Base-by-base conservation (phyloP, 441 rosid genomes). In the Jatropha podagrica region DNA sequence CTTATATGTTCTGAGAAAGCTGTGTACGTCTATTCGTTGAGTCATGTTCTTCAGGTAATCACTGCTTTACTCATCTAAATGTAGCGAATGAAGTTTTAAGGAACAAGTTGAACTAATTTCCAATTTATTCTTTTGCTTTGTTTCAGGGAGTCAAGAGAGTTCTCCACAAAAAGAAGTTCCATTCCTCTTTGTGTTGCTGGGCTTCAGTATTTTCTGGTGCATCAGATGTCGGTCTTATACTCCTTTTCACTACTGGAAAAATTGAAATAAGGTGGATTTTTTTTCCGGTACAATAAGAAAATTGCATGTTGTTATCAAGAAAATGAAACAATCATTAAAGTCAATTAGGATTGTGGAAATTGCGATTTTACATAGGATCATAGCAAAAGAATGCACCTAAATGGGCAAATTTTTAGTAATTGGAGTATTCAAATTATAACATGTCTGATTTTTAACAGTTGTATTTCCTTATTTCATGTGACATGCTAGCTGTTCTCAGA, bases 1-100 rank as follows among this genome's bases (percentile, higher is more conserved):
- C 83, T 96, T 77, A 44, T 92, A 54, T 92, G 97, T 80, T 92
- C 93, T 3, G 98, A 96, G 89, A 96, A 92, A 84, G 93, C 98
- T 59, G 89, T 84, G 54, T 96, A 92, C 76, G 73, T 91, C 69
- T 96, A 93, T 84, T 91, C 97, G 61, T 78, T 93, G 64, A 72
- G 77, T 70, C 97, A 94, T 42, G 83, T 87, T 72, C 81, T 87
- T 77, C 99, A 93, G 89, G 95, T 88, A 86, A 77, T 18, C 17
- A 17, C 62, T 62, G 14, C 74, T 62, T 26, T n/a, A 32, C 66
- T 48, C 46, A 42, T 42, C 3, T 42, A 42, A 32, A 15, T 69
- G n/a, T 54, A 42, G 38, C 17, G 26, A 63, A 54, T 75, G 4
- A 7, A 41, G 3, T 26, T 58, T 72, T 55, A 7, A 7, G 32